Conservation (phyloP, 306 rosid species). For the Medicago arabica region DNA sequence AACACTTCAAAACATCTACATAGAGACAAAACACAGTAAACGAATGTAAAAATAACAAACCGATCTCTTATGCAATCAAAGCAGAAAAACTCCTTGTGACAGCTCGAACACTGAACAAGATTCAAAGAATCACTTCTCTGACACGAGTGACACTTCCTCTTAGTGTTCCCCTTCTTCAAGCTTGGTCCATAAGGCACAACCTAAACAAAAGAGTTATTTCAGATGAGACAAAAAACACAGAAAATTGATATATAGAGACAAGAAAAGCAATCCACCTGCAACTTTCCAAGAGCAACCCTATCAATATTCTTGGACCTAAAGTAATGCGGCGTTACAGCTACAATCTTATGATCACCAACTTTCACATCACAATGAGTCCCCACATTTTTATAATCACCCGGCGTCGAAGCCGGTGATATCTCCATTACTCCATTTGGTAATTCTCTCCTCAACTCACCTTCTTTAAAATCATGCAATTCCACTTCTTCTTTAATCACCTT, state of each 20-base stretch:
- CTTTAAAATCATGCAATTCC: conserved; percentile 47
- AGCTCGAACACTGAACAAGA: conserved; percentile 79
- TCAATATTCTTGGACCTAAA: conserved; percentile 94
- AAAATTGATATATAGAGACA: not conserved
- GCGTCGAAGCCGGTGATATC: conserved; percentile 70
- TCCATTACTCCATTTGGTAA: conserved; percentile 96
- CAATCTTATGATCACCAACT: conserved; percentile 52
- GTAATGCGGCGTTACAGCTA: conserved; percentile 54
- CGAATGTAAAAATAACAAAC: conserved; percentile 57
- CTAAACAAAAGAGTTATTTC: conserved; percentile 43
- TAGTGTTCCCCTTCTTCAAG: conserved; percentile 52
- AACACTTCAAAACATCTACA: conserved; percentile 16
- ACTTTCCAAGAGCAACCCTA: conserved; percentile 63
- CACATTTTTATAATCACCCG: conserved; percentile 60
- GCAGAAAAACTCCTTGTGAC: conserved; percentile 84
- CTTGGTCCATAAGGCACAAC: conserved; percentile 57
- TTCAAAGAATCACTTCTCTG: conserved; percentile 61
- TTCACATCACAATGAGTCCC: conserved; percentile 63
- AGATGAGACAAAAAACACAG: not conserved
- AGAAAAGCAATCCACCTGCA: conserved; percentile 60
- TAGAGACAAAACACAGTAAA: not conserved
- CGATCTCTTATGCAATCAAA: conserved; percentile 80
- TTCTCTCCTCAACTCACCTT: conserved; percentile 71
- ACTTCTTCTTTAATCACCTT: conserved; percentile 36
- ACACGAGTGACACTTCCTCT: conserved; percentile 84